phyloP scores from a whole-genome alignment of 176 grass and related monocot species.

The Zoysia pacifica region DNA sequence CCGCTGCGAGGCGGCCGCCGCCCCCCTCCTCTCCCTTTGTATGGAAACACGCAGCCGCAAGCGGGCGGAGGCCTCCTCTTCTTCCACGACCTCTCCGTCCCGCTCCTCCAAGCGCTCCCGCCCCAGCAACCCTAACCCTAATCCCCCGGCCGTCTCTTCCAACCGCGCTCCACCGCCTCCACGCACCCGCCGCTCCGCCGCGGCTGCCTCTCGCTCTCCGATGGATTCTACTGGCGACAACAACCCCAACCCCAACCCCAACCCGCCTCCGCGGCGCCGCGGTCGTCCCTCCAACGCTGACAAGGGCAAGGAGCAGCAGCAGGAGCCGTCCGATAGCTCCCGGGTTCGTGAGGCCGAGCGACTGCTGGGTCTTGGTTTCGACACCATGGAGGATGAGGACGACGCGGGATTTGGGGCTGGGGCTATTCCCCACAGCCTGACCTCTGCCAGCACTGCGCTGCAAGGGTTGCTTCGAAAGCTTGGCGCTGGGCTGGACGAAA shows the following conservation, averaged over 20 bases:
- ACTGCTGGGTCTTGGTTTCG: slow-evolving; percentile 64
- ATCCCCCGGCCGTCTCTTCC: not conserved
- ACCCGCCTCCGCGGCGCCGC: slow-evolving; percentile 56
- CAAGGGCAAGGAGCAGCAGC: slow-evolving; percentile 77
- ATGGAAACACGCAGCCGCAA: slow-evolving; percentile 99
- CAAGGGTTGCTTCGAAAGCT: slow-evolving; percentile 83
- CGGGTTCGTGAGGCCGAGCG: slow-evolving; percentile 64
- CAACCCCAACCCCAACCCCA: slow-evolving; percentile 42
- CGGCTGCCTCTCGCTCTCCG: slow-evolving; percentile 20
- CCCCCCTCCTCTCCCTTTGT: slow-evolving; percentile 43
- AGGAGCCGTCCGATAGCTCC: slow-evolving; percentile 50
- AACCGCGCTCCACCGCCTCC: not conserved
- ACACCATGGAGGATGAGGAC: slow-evolving; percentile 60
- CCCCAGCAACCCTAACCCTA: slow-evolving; percentile 43
- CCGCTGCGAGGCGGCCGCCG: slow-evolving; percentile 38
- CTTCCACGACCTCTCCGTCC: slow-evolving; percentile 56
- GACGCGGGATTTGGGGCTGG: slow-evolving; percentile 54
- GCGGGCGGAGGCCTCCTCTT: slow-evolving; percentile 95
- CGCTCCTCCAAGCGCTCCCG: slow-evolving; percentile 46
- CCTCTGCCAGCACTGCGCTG: slow-evolving; percentile 71
- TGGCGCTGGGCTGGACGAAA: slow-evolving; percentile 76
- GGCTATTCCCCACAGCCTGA: slow-evolving; percentile 66
- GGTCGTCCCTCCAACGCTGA: slow-evolving; percentile 44
- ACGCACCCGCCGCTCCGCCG: slow-evolving; percentile 38
- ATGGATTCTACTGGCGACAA: slow-evolving; percentile 61